phyloP scores from a whole-genome alignment of 192 early-diverging fungal genomes.

The Gryganskiella cystojenkinii region DNA sequence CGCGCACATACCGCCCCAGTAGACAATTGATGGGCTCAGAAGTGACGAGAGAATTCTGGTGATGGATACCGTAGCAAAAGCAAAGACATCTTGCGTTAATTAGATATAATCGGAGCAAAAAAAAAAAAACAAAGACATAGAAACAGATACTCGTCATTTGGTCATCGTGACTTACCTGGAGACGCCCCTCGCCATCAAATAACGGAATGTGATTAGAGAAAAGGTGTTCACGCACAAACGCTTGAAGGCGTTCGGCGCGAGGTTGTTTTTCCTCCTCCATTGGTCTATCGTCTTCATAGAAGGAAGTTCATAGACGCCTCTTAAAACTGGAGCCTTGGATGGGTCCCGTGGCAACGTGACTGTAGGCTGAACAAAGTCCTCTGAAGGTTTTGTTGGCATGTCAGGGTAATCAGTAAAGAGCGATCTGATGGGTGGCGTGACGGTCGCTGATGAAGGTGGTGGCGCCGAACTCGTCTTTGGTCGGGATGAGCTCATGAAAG shows the following conservation, averaged over 20 bases:
- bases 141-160: not conserved
- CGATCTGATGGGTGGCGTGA: slow-evolving; percentile 4
- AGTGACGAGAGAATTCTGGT: slow-evolving; percentile 18
- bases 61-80: not conserved
- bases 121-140: not conserved
- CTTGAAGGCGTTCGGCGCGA: slow-evolving; percentile 32
- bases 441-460: not conserved
- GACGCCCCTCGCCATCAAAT: slow-evolving; percentile 11
- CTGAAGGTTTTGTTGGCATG: not conserved
- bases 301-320: slow-evolving; percentile 34
- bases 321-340: slow-evolving; percentile 21
- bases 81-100: not conserved
- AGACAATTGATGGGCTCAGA: slow-evolving; percentile 7
- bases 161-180: slow-evolving; percentile 20
- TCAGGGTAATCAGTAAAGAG: slow-evolving; percentile 34
- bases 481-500: slow-evolving; percentile 23
- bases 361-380: not conserved
- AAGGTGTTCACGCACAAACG: slow-evolving; percentile 25
- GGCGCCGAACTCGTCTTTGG: not conserved
- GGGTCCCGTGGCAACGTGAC: slow-evolving; percentile 23
- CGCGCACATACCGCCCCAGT: slow-evolving; percentile 26
- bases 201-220: slow-evolving; percentile 4
- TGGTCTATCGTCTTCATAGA: slow-evolving; percentile 43
- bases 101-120: not conserved
- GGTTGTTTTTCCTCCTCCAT: slow-evolving; percentile 38